Base-by-base conservation (phyloP, 2,329 filamentous ascomycete species). In the Fusarium brachygibbosum region DNA sequence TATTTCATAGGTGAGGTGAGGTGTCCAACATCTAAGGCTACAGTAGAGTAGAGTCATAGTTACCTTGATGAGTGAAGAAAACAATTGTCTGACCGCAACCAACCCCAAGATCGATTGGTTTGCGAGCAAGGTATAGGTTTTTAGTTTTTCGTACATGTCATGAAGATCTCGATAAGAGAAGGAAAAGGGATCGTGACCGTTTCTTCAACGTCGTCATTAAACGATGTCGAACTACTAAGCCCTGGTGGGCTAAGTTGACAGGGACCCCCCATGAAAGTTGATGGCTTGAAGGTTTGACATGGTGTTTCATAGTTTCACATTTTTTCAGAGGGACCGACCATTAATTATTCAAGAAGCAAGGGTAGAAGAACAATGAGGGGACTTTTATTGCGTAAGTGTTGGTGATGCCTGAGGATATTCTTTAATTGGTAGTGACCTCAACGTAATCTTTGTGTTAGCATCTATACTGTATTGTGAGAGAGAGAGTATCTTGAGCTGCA, bases 251-350 rank as follows among this genome's bases (percentile, higher is more conserved):
- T 41, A 34, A 34, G 35, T 59, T 67, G 55, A 68, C 62, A 59
- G 52, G 66, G 62, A 35, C 21, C 28, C 45, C 32, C 59, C 52
- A 67, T 67, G 66, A 48, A 51, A 28, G 29, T 55, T 41, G 38
- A 63, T 46, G 42, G 56, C 66, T 65, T 55, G 29, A 56, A 58
- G 56, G 67, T 70, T 68, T 70, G 48, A 67, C 53, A 57, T 46
- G 53, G 62, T 35, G 63, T 70, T 68, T 70, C 58, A 57, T 61
- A 42, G 67, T 68, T 70, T 68, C 67, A 65, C 29, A 31, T 44
- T 56, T 38, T 42, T 50, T 29, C 9, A 45, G 17, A n/a, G 25
- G 48, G 38, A n/a, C n/a, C n/a, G 28, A 31, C 48, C n/a, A 44
- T 53, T 28, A 31, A 44, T 53, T 28, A 35, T 34, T 32, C 28